Conservation (phyloP, 2,329 filamentous ascomycete genomes). For the Pestalotiopsis sp. region DNA sequence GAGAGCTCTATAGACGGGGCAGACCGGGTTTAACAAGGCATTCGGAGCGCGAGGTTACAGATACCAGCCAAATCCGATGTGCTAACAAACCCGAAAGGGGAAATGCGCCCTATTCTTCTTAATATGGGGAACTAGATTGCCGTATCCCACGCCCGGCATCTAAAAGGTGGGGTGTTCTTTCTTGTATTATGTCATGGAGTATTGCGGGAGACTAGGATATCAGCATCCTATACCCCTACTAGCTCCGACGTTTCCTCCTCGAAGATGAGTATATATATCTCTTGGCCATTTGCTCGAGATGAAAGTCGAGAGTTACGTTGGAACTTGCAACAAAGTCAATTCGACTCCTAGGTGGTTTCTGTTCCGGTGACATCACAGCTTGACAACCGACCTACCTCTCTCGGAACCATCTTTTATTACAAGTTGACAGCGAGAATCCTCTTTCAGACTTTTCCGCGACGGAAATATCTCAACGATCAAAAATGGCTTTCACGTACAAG, state of each 20-base stretch:
- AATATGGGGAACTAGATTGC: too few relatives aligned
- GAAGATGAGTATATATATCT: neutral
- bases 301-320: neutral
- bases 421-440: too few relatives aligned
- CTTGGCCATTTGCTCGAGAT: neutral
- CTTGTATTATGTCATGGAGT: neutral
- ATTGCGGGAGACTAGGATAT: neutral
- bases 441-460: too few relatives aligned
- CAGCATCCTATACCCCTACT: neutral
- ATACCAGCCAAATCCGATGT: neutral
- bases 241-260: neutral
- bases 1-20: neutral
- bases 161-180: neutral
- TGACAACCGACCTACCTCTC: too few relatives aligned
- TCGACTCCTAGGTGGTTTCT: too few relatives aligned
- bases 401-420: too few relatives aligned
- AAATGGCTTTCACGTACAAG: conserved; percentile 31
- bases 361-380: too few relatives aligned
- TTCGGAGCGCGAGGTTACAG: neutral
- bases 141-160: neutral
- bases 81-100: neutral
- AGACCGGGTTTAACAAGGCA: neutral
- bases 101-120: neutral
- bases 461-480: neutral
- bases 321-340: too few relatives aligned